These are phyloP conservation scores for Aspergillus brunneoviolaceus DNA, from an alignment of 2,329 filamentous ascomycete species.

Conservation along the genomic window DNA sequence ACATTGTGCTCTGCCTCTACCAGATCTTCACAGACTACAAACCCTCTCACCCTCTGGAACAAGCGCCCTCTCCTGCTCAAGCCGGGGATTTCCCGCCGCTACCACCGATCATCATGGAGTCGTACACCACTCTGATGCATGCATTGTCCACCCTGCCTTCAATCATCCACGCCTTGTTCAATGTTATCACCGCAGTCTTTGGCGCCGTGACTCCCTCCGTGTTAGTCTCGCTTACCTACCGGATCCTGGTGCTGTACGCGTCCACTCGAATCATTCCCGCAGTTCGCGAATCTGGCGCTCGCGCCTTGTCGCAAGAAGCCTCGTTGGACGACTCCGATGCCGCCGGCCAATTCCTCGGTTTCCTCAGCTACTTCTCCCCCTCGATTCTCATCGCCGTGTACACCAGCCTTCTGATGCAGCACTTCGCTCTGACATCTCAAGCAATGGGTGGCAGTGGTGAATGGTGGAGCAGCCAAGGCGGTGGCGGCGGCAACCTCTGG, in stretches of 20 bases:
- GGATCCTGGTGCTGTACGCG: slow-evolving; percentile 91
- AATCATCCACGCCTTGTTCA: slow-evolving; percentile 78
- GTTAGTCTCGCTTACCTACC: slow-evolving; percentile 90
- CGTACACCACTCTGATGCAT: slow-evolving; percentile 87
- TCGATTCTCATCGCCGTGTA: slow-evolving; percentile 95
- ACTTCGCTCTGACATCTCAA: slow-evolving; percentile 73
- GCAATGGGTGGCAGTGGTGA: slow-evolving; percentile 62
- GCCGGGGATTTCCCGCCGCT: slow-evolving; percentile 81
- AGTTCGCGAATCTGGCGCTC: slow-evolving; percentile 80
- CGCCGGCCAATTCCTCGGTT: slow-evolving; percentile 74
- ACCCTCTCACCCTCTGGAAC: slow-evolving; percentile 66
- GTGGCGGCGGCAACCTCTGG: slow-evolving; percentile 83
- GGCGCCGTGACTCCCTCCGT: slow-evolving; percentile 95
- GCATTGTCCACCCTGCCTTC: slow-evolving; percentile 79
- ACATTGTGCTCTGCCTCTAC: slow-evolving; percentile 97
- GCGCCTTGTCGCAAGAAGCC: slow-evolving; percentile 79
- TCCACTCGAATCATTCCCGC: slow-evolving; percentile 95
- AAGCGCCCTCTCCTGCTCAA: slow-evolving; percentile 57
- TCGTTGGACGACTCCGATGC: slow-evolving; percentile 82
- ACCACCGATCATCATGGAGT: slow-evolving; percentile 97
- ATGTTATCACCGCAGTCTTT: slow-evolving; percentile 85
- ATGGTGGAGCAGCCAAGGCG: slow-evolving; percentile 84
- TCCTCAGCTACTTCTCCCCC: slow-evolving; percentile 91
- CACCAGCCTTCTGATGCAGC: slow-evolving; percentile 90
- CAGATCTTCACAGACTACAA: slow-evolving; percentile 99